Evolutionary conservation across 139 green algal genomes (phyloP).

Genomic region (Tetraselmis striata): DNA sequence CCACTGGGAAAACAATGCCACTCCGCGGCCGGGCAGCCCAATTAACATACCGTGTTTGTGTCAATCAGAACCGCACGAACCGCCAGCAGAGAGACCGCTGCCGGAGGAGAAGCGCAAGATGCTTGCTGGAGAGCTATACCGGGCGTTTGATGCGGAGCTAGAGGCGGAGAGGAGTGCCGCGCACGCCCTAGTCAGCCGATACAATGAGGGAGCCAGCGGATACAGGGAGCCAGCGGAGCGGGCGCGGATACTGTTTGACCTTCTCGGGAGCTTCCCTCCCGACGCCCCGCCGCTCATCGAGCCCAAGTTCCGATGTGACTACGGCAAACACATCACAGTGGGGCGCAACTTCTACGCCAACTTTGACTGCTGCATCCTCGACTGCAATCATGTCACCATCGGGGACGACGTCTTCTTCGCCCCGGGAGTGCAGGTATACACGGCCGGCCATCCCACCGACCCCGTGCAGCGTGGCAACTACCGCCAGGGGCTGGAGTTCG

Average conservation of each 20-base stretch:
- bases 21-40: no score
- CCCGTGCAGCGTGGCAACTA: conserved; percentile 7
- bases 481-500: conserved; percentile 4
- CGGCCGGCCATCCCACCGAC: conserved; percentile 19
- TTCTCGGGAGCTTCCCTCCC: background rate
- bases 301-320: background rate
- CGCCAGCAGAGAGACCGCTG: no score
- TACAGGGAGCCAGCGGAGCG: background rate
- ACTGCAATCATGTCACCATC: conserved; percentile 27
- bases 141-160: background rate
- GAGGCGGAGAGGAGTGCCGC: background rate
- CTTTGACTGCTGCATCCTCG: conserved; percentile 27
- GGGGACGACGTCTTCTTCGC: conserved; percentile 26
- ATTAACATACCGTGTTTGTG: no score
- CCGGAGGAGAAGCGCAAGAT: background rate
- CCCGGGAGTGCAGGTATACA: conserved; percentile 25
- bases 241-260: background rate
- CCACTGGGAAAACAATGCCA: no score
- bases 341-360: conserved; percentile 22
- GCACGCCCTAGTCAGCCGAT: background rate
- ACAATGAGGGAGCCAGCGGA: no score
- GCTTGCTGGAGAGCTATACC: background rate
- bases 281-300: background rate
- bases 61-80: no score
- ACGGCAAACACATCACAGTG: background rate